Base-by-base conservation (phyloP, 805 yeast genomes). In the Teunomyces aglyptinius region DNA sequence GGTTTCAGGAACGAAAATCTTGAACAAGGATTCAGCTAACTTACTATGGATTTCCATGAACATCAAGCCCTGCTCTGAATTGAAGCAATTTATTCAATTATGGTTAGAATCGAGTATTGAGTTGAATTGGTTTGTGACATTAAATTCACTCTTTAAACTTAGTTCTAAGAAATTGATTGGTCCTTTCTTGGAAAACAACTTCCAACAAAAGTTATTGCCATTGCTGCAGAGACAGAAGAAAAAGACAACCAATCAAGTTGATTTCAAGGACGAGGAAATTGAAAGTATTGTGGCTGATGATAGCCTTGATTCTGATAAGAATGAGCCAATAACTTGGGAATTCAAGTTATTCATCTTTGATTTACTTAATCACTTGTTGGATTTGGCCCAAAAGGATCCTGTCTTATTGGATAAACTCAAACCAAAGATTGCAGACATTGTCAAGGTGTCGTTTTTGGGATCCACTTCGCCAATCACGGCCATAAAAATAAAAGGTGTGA, bases 381-480 rank as follows among this genome's bases (percentile, higher is more conserved):
- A 55, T 0, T 65, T 70, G 43, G 71, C 84, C 1, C 51, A 53
- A 6, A 60, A 60, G 13, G 76, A 76, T 48, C 60, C 59, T 15
- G 77, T 76, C 48, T 55, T 81, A n/a, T 64, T 73, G 22, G 60
- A 65, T 1, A 70, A 64, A 36, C 59, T 82, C 28, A 65, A 77
- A 7, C 59, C 72, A 0, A 73, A 68, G 39, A 72, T 85, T 5
- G 73, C 81, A 6, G 95, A 87, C 16, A 64, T 92, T 33, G 83
- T 91, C 22, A 83, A 86, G 50, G 71, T 89, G 4, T 83, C 96
- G 1, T 91, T 89, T 57, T 75, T 85, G 8, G 89, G 96, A 0
- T 82, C 96, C 0, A 86, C 96, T 0, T 80, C 95, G 0, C 77
- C 84, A 3, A 76, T 88, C 3, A 64, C 77, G 28, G 68, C 73